A percentile compares a stretch with the other conserved stretches of the same genome.
These are phyloP conservation scores for Fusarium phyllophilum DNA, from an alignment of 2,329 filamentous ascomycete genomes.

Conservation along the genomic window DNA sequence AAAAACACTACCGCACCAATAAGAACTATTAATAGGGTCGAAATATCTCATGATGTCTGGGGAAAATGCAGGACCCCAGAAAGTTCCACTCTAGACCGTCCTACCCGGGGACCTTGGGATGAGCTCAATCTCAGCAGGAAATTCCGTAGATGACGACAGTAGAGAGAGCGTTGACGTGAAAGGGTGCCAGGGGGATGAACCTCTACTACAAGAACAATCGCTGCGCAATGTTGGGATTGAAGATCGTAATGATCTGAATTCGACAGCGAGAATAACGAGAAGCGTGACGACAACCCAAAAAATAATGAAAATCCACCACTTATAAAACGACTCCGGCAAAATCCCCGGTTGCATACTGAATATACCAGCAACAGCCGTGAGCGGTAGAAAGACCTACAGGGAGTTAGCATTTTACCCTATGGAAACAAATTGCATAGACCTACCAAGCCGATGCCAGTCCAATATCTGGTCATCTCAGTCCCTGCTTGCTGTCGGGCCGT, in stretches of 20 bases:
- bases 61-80: background rate
- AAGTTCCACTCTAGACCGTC: background rate
- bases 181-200: too few species aligned
- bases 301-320: background rate
- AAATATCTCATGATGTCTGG: background rate
- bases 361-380: background rate
- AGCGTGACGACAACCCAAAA: background rate
- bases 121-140: background rate
- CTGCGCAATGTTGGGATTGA: too few species aligned
- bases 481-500: background rate
- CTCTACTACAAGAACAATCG: background rate
- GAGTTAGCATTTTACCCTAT: fast-evolving
- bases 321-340: background rate
- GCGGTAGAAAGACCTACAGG: background rate
- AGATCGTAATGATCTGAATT: background rate
- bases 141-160: background rate
- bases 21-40: background rate
- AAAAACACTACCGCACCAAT: background rate
- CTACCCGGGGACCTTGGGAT: background rate
- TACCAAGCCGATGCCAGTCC: background rate
- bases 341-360: slow-evolving; percentile 3
- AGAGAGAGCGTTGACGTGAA: background rate
- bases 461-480: background rate
- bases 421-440: fast-evolving
- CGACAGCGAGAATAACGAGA: background rate